phyloP scores from a whole-genome alignment of 352 stramenopile genomes.

The Phytopythium montanum region DNA sequence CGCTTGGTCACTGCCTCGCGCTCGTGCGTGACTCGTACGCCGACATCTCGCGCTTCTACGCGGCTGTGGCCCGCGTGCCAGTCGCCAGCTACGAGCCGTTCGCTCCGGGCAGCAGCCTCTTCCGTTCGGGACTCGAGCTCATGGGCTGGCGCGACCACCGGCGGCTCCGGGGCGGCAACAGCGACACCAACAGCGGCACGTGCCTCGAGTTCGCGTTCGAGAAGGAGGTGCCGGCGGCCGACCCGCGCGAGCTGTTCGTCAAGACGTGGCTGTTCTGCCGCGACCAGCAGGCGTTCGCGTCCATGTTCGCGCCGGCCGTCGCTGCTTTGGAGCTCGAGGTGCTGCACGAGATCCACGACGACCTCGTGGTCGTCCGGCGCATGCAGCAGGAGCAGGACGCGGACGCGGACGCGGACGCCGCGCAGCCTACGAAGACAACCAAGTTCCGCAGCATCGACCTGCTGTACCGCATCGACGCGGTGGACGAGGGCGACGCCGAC shows the following conservation, averaged over 20 bases:
- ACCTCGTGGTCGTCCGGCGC: constrained; percentile 30
- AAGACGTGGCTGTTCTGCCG: constrained; percentile 28
- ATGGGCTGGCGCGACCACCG: constrained; percentile 26
- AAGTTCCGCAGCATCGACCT: constrained; percentile 35
- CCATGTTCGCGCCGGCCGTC: constrained; percentile 19
- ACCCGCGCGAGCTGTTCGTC: constrained; percentile 19
- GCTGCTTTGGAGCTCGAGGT: constrained; percentile 24
- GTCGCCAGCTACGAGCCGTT: background rate
- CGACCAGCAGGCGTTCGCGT: constrained; percentile 22
- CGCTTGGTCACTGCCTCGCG: constrained; percentile 25
- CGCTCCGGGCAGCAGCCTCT: background rate
- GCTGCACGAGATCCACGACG: constrained; percentile 28
- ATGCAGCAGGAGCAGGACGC: constrained; percentile 27
- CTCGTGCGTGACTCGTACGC: constrained; percentile 19
- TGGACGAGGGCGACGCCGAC: constrained; percentile 13
- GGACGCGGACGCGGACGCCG: constrained; percentile 9
- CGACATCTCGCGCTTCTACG: constrained; percentile 25
- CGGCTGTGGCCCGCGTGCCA: background rate
- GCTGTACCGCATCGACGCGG: constrained; percentile 24
- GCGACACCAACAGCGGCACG: constrained; percentile 10
- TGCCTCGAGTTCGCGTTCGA: constrained; percentile 28
- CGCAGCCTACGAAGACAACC: constrained; percentile 5
- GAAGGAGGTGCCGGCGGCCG: constrained; percentile 15
- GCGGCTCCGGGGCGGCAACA: constrained; percentile 8
- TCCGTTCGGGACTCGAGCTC: constrained; percentile 13